Evolutionary conservation across 139 green algal genomes (phyloP).

Genomic region (Volvox reticuliferus): DNA sequence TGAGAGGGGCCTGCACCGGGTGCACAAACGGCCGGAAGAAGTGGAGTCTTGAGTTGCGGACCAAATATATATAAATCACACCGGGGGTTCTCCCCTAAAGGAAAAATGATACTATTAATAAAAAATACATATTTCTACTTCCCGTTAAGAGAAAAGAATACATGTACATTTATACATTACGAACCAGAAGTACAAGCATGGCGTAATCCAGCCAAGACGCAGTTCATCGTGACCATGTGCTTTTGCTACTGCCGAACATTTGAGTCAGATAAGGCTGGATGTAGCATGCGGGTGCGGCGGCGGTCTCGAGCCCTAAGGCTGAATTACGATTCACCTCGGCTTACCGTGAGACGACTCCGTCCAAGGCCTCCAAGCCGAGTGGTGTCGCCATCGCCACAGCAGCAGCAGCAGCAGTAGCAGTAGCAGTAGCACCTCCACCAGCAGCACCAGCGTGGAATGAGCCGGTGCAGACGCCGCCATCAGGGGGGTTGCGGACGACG

Average conservation of each 20-base stretch:
- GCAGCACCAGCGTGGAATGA: too few relatives aligned
- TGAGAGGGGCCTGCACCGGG: slow-evolving; percentile 6
- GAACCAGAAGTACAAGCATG: background rate
- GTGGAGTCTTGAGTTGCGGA: background rate
- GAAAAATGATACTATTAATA: background rate
- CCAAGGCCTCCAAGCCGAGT: background rate
- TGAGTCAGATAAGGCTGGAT: too few relatives aligned
- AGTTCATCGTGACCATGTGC: background rate
- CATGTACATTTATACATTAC: background rate
- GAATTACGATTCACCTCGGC: too few relatives aligned
- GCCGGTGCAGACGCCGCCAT: background rate
- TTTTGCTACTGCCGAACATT: too few relatives aligned
- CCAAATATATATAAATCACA: background rate
- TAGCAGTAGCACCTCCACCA: too few relatives aligned
- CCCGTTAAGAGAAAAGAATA: background rate
- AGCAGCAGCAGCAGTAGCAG: background rate
- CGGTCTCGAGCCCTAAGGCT: too few relatives aligned
- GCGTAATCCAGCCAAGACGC: background rate
- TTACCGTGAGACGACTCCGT: background rate
- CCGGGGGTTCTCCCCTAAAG: background rate
- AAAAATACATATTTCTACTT: background rate
- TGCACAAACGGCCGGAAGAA: background rate
- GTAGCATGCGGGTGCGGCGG: too few relatives aligned
- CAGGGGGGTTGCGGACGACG: background rate
- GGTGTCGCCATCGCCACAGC: background rate